These are phyloP conservation scores for Roridomyces roridus DNA, from an alignment of 768 basidiomycete genomes.

Conservation along the genomic window DNA sequence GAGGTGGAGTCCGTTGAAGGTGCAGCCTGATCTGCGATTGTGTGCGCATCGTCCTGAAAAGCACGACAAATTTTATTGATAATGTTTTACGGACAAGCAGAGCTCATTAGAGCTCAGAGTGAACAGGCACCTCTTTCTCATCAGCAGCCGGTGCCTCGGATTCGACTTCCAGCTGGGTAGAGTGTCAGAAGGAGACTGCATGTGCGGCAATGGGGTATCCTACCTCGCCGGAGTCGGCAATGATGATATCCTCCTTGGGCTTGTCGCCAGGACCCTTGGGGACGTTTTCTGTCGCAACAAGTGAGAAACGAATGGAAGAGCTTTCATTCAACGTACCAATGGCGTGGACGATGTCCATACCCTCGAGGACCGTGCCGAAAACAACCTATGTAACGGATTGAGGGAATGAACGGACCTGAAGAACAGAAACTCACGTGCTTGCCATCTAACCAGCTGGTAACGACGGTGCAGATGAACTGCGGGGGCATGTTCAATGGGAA, in stretches of 20 bases:
- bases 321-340: conserved; percentile 60
- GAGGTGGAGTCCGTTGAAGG: conserved; percentile 16
- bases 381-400: conserved; percentile 65
- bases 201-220: conserved; percentile 15
- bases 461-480: conserved; percentile 91
- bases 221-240: conserved; percentile 90
- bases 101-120: conserved; percentile 87
- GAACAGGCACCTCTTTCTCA: conserved; percentile 91
- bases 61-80: conserved; percentile 59
- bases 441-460: conserved; percentile 90
- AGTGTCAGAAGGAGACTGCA: conserved; percentile 1
- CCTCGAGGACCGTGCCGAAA: conserved; percentile 91
- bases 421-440: conserved; percentile 66
- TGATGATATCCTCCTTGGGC: conserved; percentile 78
- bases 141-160: conserved; percentile 59
- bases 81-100: conserved; percentile 42
- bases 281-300: conserved; percentile 65
- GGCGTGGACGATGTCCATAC: conserved; percentile 81
- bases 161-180: conserved; percentile 58
- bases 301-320: background rate
- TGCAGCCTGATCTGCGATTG: conserved; percentile 21
- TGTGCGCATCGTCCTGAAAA: conserved; percentile 47
- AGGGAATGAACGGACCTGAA: background rate
- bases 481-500: conserved; percentile 16
- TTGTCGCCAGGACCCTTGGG: conserved; percentile 73